phyloP scores from a whole-genome alignment of 2,329 filamentous ascomycete species.

The Trichoderma polysporum region DNA sequence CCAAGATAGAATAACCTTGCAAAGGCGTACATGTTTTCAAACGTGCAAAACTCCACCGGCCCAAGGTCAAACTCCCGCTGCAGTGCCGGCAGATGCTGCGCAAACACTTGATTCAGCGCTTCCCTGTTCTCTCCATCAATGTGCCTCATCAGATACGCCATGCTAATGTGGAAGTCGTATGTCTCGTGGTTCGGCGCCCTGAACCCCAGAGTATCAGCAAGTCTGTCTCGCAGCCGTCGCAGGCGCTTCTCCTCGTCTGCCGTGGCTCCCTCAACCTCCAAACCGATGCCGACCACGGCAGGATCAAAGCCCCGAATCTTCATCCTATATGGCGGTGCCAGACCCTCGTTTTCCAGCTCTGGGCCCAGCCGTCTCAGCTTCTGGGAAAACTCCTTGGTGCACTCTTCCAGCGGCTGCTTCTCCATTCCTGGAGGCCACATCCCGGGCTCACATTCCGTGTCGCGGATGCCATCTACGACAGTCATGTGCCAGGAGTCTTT shows the following conservation, averaged over 20 bases:
- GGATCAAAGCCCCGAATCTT: constrained; percentile 7
- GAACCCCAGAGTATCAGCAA: constrained; percentile 25
- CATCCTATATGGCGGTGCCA: constrained; percentile 25
- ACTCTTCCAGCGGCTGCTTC: constrained; percentile 20
- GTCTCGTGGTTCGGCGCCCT: constrained; percentile 26
- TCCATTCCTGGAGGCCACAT: constrained; percentile 25
- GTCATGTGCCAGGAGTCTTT: constrained; percentile 29
- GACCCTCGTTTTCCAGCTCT: constrained; percentile 20
- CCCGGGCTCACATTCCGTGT: constrained; percentile 24
- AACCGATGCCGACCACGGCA: constrained; percentile 21
- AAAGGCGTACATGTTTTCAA: constrained; percentile 28
- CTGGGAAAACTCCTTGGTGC: constrained; percentile 21
- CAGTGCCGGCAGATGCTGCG: constrained; percentile 19
- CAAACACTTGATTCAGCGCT: constrained; percentile 23
- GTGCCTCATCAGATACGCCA: constrained; percentile 27
- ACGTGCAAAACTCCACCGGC: constrained; percentile 27
- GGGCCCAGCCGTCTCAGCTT: constrained; percentile 17
- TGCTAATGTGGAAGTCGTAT: constrained; percentile 28
- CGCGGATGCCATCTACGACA: constrained; percentile 26
- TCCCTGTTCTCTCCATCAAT: constrained; percentile 22
- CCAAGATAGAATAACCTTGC: constrained; percentile 25
- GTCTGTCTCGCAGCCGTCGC: constrained; percentile 25
- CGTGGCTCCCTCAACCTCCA: constrained; percentile 25
- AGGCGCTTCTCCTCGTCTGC: constrained; percentile 26
- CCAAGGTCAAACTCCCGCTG: constrained; percentile 27